Evolutionary conservation across 805 yeast species (phyloP), one percentile per base, ranked within the genome.

Genomic region (Ogataea ganodermae): DNA sequence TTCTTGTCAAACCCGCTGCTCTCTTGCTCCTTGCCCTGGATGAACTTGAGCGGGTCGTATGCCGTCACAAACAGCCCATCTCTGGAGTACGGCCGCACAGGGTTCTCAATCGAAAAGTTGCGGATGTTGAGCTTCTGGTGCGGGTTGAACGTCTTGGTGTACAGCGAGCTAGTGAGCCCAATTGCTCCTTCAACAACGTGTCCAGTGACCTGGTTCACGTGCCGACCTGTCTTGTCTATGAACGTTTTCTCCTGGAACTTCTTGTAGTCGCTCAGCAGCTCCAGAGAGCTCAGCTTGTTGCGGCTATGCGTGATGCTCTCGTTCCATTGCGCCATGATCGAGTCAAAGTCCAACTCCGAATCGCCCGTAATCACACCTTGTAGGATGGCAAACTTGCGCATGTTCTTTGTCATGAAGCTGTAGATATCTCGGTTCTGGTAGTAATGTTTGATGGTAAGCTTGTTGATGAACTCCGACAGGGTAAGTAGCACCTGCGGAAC

Each of bases 401-500:
- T 32, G 28, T 68, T 60, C 4, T 66, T 67, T 42, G 62, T 44
- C 21, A 77, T 56, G 20, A 62, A 57, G 22, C 63, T 53, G 45
- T 60, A 65, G 2, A 72, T 62, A 14, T 70, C 73, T 18, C 58
- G 28, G 40, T 77, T 73, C 28, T 71, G 67, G 51, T 65, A 69
- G 32, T 75, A 58, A 1, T 71, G 44, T 51, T 71, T 66, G 40
- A 70, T 61, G 1, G 76, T 62, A 12, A 79, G 48, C 43, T 67
- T 65, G 38, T 70, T 75, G 9, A 78, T 60, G 49, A 78, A 78
- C 53, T 79, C 84, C 28, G 79, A 78, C 37, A 78, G 54, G 14
- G 72, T 67, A 3, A 67, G 62, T 39, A 76, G 57, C 3, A 71
- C 68, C 52, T 76, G 79, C 1, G 84, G 84, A 6, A 78, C 59